These are phyloP conservation scores for Oryza coarctata DNA, from an alignment of 176 grass and related monocot species.

Conservation along the genomic window DNA sequence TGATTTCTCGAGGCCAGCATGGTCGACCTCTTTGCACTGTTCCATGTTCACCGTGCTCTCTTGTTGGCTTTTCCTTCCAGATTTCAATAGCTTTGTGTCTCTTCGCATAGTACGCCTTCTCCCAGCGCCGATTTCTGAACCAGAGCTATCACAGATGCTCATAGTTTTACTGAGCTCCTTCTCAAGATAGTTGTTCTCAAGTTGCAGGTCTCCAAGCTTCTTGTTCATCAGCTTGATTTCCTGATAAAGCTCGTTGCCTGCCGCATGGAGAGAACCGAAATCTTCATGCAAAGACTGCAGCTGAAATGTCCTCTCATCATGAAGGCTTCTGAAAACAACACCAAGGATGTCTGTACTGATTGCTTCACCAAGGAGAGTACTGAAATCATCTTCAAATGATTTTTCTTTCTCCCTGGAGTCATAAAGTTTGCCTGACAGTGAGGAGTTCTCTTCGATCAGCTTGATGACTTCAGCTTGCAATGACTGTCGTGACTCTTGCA, in stretches of 20 bases:
- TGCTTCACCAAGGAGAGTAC: slow-evolving; percentile 49
- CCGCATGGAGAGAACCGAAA: slow-evolving; percentile 54
- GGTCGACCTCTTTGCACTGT: slow-evolving; percentile 51
- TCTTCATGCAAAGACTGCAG: slow-evolving; percentile 47
- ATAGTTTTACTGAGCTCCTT: slow-evolving; percentile 54
- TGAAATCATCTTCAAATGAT: slow-evolving; percentile 50
- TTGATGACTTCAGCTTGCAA: slow-evolving; percentile 68
- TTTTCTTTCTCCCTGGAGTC: slow-evolving; percentile 45
- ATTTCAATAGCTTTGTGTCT: slow-evolving; percentile 54
- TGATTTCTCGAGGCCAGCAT: slow-evolving; percentile 50
- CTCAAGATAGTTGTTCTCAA: slow-evolving; percentile 64
- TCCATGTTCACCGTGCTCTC: slow-evolving; percentile 33
- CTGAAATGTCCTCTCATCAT: slow-evolving; percentile 59
- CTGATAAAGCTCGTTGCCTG: slow-evolving; percentile 53
- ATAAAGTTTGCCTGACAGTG: slow-evolving; percentile 57
- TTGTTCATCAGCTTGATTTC: slow-evolving; percentile 59
- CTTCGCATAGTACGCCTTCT: slow-evolving; percentile 30
- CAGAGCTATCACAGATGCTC: slow-evolving; percentile 45
- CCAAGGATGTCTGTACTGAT: slow-evolving; percentile 62
- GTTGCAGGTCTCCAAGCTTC: slow-evolving; percentile 56
- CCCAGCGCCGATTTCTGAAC: slow-evolving; percentile 41
- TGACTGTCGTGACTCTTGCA: slow-evolving; percentile 63
- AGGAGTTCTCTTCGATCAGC: slow-evolving; percentile 69
- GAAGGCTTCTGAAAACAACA: slow-evolving; percentile 57
- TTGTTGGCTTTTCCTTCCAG: slow-evolving; percentile 46